Base-by-base conservation (phyloP, 1,284 basidiomycete species). In the Trichosporon faecale region DNA sequence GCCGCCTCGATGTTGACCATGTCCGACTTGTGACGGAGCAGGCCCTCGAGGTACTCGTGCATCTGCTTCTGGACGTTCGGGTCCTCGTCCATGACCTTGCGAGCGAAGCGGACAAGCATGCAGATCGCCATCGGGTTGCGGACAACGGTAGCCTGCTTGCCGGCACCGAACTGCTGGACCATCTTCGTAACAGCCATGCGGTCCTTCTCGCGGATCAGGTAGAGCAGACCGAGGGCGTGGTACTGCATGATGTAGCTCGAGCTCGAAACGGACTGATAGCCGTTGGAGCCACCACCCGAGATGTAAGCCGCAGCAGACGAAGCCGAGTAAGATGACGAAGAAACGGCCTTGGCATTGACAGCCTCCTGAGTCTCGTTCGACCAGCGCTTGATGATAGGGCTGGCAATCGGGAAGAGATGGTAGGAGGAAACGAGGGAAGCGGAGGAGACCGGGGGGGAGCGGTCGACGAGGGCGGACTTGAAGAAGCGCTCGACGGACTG, bases 1-100 rank as follows among this genome's bases (percentile, higher is more conserved):
- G 97, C 97, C 33, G 96, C 97, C 84, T 99, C 97, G 77, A 96
- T 94, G 85, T 98, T 99, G 82, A 99, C 97, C 97, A 98, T 99
- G 83, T 99, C 97, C 80, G 94, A 96, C 87, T 99, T 99, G 85
- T 99, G 97, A 72, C 95, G 90, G 71, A 99, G 86, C 90, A 95
- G 96, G 55, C 92, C 91, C 82, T 99, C 97, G 66, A 99, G 87
- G 63, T 98, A 88, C 77, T 98, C 96, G 71, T 94, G 87, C 88
- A 99, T 98, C 78, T 93, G 93, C 75, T 88, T 90, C 84, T 95
- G 93, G 55, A 95, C 86, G 77, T 98, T 98, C 16, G 93, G 91
- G 84, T 99, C 97, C 78, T 99, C 97, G 77, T 99, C 96, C 87
- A 97, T 95, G 67, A 98, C 92, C 85, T 97, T 98, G 55, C 95